phyloP scores from a whole-genome alignment of 345 rosid genomes.

The Chamaenerion angustifolium region DNA sequence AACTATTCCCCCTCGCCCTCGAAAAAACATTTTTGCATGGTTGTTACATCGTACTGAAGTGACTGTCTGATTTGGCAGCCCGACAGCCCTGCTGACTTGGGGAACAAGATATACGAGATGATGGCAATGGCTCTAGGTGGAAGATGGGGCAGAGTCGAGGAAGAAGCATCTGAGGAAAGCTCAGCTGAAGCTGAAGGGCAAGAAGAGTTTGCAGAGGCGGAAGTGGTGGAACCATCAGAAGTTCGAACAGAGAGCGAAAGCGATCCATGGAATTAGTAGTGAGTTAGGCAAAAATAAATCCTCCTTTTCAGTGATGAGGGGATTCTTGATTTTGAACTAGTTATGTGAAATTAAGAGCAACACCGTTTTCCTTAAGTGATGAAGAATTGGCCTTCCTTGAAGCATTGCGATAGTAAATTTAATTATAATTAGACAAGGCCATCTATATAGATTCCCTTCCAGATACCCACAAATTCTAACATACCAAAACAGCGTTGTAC shows the following conservation, averaged over 20 bases:
- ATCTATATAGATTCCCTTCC: no score
- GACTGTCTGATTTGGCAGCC: constrained; percentile 38
- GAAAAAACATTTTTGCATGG: neutral
- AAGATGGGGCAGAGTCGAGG: constrained; percentile 86
- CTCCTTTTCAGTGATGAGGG: no score
- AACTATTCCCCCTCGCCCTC: no score
- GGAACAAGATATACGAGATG: constrained; percentile 94
- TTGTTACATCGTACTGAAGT: neutral
- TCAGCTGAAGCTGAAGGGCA: constrained; percentile 14
- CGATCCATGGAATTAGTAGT: constrained; percentile 61
- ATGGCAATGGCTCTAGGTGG: constrained; percentile 98
- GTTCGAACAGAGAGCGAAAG: constrained; percentile 58
- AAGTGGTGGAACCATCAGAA: constrained; percentile 89
- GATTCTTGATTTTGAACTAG: no score
- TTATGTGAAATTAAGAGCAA: no score
- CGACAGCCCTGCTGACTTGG: constrained; percentile 88
- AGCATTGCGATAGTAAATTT: no score
- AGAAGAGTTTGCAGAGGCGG: constrained; percentile 22
- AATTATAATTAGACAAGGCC: no score
- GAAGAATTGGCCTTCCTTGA: no score
- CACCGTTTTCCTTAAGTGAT: no score
- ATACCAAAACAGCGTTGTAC: no score
- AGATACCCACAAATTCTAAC: no score
- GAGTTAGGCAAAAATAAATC: no score
- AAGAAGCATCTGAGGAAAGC: constrained; percentile 18